Evolutionary conservation across 192 early-diverging fungal species (phyloP).

Genomic region (Entomortierella chlamydospora): DNA sequence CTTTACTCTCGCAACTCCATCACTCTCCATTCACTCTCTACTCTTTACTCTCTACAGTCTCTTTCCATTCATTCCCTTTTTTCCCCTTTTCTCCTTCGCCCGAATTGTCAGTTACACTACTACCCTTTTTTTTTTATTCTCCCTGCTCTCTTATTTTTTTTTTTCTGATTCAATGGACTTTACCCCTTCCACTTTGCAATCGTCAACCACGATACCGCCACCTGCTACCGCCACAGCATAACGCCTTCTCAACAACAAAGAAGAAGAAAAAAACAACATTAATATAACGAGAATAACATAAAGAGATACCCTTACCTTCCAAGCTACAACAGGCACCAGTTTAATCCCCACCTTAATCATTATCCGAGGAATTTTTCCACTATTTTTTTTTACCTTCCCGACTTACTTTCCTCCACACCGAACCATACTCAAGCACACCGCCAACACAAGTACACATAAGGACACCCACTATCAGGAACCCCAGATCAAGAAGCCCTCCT

Average conservation of each 20-base stretch:
- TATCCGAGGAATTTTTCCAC: not conserved
- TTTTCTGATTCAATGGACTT: constrained; percentile 15
- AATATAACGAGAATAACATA: not conserved
- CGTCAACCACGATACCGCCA: constrained; percentile 27
- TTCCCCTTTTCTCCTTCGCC: not conserved
- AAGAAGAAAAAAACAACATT: not conserved
- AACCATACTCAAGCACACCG: not conserved
- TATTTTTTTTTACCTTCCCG: not conserved
- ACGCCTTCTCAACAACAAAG: not conserved
- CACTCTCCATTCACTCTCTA: not conserved
- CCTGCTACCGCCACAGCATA: not conserved
- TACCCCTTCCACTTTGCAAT: constrained; percentile 3
- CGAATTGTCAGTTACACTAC: not conserved
- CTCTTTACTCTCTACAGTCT: not conserved
- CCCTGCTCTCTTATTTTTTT: not conserved
- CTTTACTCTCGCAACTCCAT: constrained; percentile 6
- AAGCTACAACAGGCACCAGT: not conserved
- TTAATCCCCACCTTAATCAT: not conserved
- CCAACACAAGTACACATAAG: not conserved
- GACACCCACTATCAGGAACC: no score
- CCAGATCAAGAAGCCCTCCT: no score
- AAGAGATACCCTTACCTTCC: not conserved
- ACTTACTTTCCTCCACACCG: not conserved
- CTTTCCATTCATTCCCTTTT: not conserved
- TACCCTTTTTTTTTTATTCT: not conserved